These are phyloP conservation scores for Tulasnella sp. DNA, from an alignment of 768 basidiomycete genomes.

Conservation along the genomic window DNA sequence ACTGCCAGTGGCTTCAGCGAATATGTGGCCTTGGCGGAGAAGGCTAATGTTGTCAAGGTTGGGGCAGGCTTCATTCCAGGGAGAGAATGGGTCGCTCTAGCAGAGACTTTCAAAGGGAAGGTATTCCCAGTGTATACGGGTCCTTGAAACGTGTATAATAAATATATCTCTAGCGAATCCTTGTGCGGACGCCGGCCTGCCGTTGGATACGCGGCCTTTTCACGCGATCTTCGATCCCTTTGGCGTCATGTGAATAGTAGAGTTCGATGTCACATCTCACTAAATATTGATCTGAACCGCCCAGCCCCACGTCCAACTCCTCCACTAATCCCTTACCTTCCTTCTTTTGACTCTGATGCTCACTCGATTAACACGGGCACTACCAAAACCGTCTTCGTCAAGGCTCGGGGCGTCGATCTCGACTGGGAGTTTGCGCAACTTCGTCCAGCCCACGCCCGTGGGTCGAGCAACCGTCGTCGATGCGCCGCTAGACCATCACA, in stretches of 20 bases:
- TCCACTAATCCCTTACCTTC: neutral
- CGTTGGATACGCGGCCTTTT: too few species aligned
- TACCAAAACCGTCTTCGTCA: neutral
- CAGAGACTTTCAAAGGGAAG: slow-evolving; percentile 2
- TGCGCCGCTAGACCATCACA: slow-evolving; percentile 43
- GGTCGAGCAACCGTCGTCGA: slow-evolving; percentile 78
- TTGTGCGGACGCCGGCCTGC: too few species aligned
- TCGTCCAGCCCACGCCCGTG: slow-evolving; percentile 73
- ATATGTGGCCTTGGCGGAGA: slow-evolving; percentile 8
- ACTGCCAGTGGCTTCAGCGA: slow-evolving; percentile 6
- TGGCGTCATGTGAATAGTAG: too few species aligned
- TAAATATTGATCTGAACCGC: too few species aligned
- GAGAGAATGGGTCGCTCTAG: slow-evolving; percentile 8
- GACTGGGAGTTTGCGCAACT: slow-evolving; percentile 30
- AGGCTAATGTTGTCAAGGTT: neutral
- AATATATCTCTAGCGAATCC: too few species aligned
- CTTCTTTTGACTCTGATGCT: neutral
- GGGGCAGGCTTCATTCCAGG: neutral
- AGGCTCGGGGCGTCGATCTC: neutral
- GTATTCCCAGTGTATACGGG: neutral
- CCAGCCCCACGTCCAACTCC: too few species aligned
- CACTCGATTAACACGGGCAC: neutral
- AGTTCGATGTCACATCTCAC: too few species aligned
- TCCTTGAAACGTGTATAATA: too few species aligned
- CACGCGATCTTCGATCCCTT: too few species aligned